Percentiles rank a stretch among this genome's conserved stretches.
phyloP scores from a whole-genome alignment of 202 grass and related monocot species.

The Dendrocalamus latiflorus region DNA sequence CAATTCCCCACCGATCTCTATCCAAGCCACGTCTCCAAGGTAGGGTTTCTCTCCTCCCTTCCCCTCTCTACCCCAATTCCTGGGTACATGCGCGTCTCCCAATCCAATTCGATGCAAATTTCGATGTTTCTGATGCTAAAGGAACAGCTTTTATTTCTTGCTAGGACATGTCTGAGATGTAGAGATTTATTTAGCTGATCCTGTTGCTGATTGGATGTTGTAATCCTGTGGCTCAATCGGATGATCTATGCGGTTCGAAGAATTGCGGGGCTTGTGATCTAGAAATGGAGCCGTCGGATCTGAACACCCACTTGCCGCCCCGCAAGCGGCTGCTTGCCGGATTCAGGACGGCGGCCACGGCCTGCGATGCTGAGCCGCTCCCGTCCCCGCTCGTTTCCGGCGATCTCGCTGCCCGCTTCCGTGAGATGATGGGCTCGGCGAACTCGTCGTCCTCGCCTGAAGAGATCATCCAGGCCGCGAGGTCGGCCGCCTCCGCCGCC shows the following conservation, averaged over 20 bases:
- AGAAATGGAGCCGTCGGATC: constrained; percentile 72
- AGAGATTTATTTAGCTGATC: constrained; percentile 14
- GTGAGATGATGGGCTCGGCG: constrained; percentile 52
- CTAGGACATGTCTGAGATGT: constrained; percentile 6
- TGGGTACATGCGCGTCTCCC: background rate
- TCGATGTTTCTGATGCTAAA: constrained; percentile 9
- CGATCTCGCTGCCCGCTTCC: constrained; percentile 50
- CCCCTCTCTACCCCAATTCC: background rate
- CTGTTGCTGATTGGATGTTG: background rate
- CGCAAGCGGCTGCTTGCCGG: constrained; percentile 91
- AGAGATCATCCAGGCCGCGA: constrained; percentile 45
- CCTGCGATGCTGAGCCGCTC: constrained; percentile 38
- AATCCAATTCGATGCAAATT: constrained; percentile 3
- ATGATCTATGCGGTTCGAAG: background rate
- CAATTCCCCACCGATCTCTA: constrained; percentile 21
- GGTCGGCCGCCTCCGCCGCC: constrained; percentile 49
- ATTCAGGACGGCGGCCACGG: constrained; percentile 46
- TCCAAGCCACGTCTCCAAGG: constrained; percentile 11
- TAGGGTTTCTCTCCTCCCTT: constrained; percentile 27
- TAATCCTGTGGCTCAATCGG: background rate
- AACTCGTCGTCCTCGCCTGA: constrained; percentile 37
- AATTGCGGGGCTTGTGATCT: constrained; percentile 7
- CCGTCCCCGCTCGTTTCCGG: constrained; percentile 45
- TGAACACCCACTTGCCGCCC: constrained; percentile 78
- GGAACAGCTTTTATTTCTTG: constrained; percentile 12